phyloP scores from a whole-genome alignment of 495 filamentous ascomycete genomes.

The Neurospora sublineolata region DNA sequence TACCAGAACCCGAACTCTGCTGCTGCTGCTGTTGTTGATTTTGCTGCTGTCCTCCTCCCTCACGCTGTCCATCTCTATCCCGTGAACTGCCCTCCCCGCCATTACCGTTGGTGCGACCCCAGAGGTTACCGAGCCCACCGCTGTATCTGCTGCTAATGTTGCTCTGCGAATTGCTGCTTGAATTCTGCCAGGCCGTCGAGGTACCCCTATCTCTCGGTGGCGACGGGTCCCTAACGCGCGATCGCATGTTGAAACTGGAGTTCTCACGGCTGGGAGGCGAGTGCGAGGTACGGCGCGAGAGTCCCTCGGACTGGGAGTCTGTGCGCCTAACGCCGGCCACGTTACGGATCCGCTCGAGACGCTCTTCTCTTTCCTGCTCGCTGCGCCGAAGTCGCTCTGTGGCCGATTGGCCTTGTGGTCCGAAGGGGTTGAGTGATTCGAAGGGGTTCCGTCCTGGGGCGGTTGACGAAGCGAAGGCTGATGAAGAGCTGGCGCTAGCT shows the following conservation, averaged over 20 bases:
- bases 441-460: background rate
- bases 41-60: background rate
- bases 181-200: background rate
- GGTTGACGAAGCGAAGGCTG: background rate
- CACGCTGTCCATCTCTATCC: background rate
- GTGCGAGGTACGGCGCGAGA: conserved; percentile 5
- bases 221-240: conserved; percentile 10
- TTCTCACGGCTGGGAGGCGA: conserved; percentile 4
- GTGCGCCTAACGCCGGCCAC: background rate
- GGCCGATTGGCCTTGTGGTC: background rate
- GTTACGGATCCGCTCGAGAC: conserved; percentile 15
- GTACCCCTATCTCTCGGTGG: background rate
- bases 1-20: background rate
- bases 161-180: background rate
- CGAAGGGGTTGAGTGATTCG: background rate
- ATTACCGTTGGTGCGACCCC: background rate
- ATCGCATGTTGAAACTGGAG: background rate
- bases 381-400: conserved; percentile 1
- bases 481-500: background rate
- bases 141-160: background rate
- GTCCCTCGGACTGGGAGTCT: background rate
- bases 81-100: background rate
- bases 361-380: conserved; percentile 11
- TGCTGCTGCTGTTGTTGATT: background rate
- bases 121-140: background rate